Evolutionary conservation across 1,284 basidiomycete genomes (phyloP), one percentile per base, ranked within the genome.

Genomic region (Sporisorium scitamineum): DNA sequence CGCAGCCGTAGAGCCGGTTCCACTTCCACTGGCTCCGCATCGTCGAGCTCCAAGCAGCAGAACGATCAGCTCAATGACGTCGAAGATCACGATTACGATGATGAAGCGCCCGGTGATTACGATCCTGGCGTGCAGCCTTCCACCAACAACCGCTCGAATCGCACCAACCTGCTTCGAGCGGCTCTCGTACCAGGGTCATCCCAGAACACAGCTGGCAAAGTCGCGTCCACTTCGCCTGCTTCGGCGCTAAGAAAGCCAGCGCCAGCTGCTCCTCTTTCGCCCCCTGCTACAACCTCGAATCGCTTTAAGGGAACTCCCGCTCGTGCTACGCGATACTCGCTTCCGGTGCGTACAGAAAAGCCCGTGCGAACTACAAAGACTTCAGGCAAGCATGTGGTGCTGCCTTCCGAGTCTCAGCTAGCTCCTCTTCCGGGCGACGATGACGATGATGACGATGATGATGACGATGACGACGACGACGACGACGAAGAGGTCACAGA

Each of bases 331-430:
- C 79, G 82, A 29, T 85, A 85, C 64, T 84, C 83, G 42, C 70
- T 85, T 16, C 84, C 84, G 5, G 83, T 84, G 5, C 73, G 84
- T 7, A 57, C 82, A 9, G 84, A 85, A 52, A 85, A 84, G 76
- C 91, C 64, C 87, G 93, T 86, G 4, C 89, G 95, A 51, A 92
- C 93, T 0, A 94, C 93, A 16, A 97, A 97, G 87, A 94, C 92
- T 1, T 92, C 91, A 0, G 94, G 95, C 79, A 94, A 94, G 83
- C 93, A 96, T 75, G 94, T 97, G 7, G 88, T 95, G 22, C 89
- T 97, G 13, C 95, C 95, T 0, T 94, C 93, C 52, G 94, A 91
- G 53, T 93, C 94, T 3, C 95, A 97, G 86, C 93, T 94, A 1
- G 92, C 91, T 64, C 92, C 94, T 0, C 86, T 94, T 6, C 89